A percentile compares a stretch with the other conserved stretches of the same genome.
Conservation (phyloP, 2,329 filamentous ascomycete genomes). For the Colletotrichum tropicicola region DNA sequence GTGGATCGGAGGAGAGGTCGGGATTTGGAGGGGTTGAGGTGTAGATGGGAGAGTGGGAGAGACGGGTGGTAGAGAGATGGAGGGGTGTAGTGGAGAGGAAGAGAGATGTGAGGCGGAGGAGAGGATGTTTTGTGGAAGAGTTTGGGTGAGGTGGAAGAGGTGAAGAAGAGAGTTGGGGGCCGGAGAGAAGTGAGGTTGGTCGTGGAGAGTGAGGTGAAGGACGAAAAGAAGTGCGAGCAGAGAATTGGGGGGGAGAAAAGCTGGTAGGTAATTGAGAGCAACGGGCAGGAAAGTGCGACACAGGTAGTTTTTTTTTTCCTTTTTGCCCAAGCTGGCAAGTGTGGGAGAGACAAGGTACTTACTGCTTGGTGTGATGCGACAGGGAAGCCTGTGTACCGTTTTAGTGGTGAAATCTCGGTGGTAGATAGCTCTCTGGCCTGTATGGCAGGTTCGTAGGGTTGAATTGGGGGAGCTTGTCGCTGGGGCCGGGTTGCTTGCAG, state of each 20-base stretch:
- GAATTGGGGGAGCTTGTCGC: conserved; percentile 13
- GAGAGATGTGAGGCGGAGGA: conserved; percentile 33
- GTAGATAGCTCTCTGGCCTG: no score
- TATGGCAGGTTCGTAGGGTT: not conserved
- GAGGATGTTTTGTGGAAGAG: conserved; percentile 35
- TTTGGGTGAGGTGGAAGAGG: conserved; percentile 37
- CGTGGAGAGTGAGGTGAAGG: conserved; percentile 35
- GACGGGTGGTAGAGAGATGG: conserved; percentile 27
- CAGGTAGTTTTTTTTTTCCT: conserved; percentile 12
- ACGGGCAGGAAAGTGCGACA: conserved; percentile 33
- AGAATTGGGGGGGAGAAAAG: conserved; percentile 38
- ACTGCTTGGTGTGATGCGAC: not conserved
- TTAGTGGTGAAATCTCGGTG: not conserved
- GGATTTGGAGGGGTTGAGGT: conserved; percentile 28
- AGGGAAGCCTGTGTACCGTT: not conserved
- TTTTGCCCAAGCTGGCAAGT: conserved; percentile 2
- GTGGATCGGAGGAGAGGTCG: conserved; percentile 16
- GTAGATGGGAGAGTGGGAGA: conserved; percentile 30
- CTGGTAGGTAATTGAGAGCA: conserved; percentile 34
- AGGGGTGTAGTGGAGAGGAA: conserved; percentile 18
- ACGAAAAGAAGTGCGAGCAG: conserved; percentile 35
- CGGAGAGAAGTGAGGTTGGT: conserved; percentile 33
- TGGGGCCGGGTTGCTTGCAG: not conserved
- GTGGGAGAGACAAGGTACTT: conserved; percentile 12
- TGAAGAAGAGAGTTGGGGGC: conserved; percentile 36